These are phyloP conservation scores for Paramecium primaurelia DNA, from an alignment of 73 alveolate species.

Conservation along the genomic window DNA sequence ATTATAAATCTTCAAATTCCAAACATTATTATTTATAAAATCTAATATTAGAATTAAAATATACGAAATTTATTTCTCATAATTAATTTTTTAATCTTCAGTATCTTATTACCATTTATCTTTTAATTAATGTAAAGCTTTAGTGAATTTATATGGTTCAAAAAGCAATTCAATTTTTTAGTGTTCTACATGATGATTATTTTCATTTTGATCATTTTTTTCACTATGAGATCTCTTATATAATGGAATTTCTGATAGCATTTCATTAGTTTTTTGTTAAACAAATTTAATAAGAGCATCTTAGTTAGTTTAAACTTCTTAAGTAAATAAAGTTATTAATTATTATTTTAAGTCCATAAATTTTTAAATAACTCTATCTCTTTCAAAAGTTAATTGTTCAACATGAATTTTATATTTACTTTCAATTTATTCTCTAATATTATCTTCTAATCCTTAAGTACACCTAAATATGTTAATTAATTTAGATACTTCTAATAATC, in stretches of 20 bases:
- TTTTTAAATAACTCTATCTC: background rate
- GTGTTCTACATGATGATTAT: background rate
- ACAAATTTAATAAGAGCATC: background rate
- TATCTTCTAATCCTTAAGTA: background rate
- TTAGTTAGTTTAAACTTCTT: constrained; percentile 2
- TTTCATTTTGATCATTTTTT: background rate
- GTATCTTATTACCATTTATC: background rate
- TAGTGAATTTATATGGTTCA: constrained; percentile 12
- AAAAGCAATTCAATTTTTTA: background rate
- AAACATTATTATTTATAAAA: background rate
- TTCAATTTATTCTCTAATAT: background rate
- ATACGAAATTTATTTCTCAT: background rate
- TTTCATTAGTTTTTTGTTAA: background rate
- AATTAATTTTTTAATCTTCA: background rate
- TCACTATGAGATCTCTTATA: background rate
- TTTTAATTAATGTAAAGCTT: background rate
- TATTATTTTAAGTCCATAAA: background rate
- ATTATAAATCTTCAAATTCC: background rate
- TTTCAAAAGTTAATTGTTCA: background rate
- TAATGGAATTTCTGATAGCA: background rate
- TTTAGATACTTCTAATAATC: background rate
- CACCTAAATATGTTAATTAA: background rate
- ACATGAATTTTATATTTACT: background rate
- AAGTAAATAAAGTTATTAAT: background rate
- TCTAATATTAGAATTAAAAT: background rate